Evolutionary conservation across 78 protist species (phyloP).

Genomic region (Corallochytrium limacisporum): DNA sequence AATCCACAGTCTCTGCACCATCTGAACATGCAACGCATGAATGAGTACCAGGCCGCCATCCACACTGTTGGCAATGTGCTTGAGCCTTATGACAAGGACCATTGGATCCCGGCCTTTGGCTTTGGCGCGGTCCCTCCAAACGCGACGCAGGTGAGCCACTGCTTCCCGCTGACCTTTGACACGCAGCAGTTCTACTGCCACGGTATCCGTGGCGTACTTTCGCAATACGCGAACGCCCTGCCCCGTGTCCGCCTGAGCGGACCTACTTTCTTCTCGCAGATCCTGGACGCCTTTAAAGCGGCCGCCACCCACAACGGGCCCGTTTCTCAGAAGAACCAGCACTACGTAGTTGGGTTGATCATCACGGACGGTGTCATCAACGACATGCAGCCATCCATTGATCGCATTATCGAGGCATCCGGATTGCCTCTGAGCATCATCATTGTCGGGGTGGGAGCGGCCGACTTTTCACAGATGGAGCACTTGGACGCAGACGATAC

Average conservation of each 20-base stretch:
- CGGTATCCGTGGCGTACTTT: slow-evolving; percentile 10
- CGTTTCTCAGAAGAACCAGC: not conserved
- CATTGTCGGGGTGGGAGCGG: slow-evolving; percentile 65
- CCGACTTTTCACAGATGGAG: slow-evolving; percentile 48
- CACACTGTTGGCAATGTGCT: slow-evolving; percentile 19
- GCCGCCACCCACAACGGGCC: not conserved
- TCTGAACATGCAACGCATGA: slow-evolving; percentile 13
- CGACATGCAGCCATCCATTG: slow-evolving; percentile 42
- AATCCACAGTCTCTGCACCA: slow-evolving; percentile 46
- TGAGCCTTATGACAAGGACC: slow-evolving; percentile 33
- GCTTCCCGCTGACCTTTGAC: slow-evolving; percentile 34
- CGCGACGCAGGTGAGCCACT: not conserved
- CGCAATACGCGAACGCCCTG: slow-evolving; percentile 1
- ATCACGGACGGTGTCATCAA: slow-evolving; percentile 62
- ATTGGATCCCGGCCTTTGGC: slow-evolving; percentile 53
- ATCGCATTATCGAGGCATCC: not conserved
- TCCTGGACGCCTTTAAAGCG: slow-evolving; percentile 3
- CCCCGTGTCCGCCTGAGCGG: slow-evolving; percentile 9
- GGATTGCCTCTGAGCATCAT: not conserved
- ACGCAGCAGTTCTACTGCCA: not conserved
- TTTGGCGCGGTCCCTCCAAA: slow-evolving; percentile 53
- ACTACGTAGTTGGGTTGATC: slow-evolving; percentile 44
- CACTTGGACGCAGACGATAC: slow-evolving; percentile 57
- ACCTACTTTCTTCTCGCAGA: slow-evolving; percentile 35
- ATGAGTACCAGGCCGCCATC: slow-evolving; percentile 48